Percentiles rank a stretch among this genome's conserved stretches.
These are phyloP conservation scores for Heterobasidion occidentale DNA, from an alignment of 1,284 basidiomycete species.

Conservation along the genomic window DNA sequence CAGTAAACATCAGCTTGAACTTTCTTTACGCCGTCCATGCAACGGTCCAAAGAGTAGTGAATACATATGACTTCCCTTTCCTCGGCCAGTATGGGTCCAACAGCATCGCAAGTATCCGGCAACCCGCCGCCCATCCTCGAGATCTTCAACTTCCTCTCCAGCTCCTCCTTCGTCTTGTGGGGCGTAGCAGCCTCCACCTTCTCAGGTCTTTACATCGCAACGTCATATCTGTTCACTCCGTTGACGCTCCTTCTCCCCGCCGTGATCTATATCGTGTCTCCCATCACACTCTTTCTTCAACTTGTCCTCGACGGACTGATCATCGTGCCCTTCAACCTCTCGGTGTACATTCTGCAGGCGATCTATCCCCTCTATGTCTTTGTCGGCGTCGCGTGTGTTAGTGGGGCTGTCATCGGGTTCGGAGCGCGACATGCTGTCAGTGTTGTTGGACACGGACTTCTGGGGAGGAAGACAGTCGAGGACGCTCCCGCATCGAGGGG, in stretches of 20 bases:
- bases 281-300: conserved; percentile 34
- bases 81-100: background rate
- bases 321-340: conserved; percentile 34
- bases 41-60: no score
- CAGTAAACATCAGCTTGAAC: no score
- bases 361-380: conserved; percentile 59
- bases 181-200: conserved; percentile 10
- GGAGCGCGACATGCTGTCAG: conserved; percentile 26
- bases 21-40: no score
- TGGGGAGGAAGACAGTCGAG: background rate
- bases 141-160: conserved; percentile 15
- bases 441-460: conserved; percentile 4
- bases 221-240: conserved; percentile 22
- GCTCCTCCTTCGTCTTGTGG: conserved; percentile 8
- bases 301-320: conserved; percentile 36
- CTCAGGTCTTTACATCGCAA: conserved; percentile 9
- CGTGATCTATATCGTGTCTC: conserved; percentile 40
- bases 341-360: conserved; percentile 32
- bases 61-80: no score
- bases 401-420: conserved; percentile 40
- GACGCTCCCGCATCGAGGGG: background rate
- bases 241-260: conserved; percentile 27
- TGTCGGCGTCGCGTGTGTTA: conserved; percentile 47
- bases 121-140: conserved; percentile 8
- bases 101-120: background rate